Percentiles rank a stretch among this genome's conserved stretches.
These are phyloP conservation scores for Saturnispora quitensis DNA, from an alignment of 805 yeast species.

Conservation along the genomic window DNA sequence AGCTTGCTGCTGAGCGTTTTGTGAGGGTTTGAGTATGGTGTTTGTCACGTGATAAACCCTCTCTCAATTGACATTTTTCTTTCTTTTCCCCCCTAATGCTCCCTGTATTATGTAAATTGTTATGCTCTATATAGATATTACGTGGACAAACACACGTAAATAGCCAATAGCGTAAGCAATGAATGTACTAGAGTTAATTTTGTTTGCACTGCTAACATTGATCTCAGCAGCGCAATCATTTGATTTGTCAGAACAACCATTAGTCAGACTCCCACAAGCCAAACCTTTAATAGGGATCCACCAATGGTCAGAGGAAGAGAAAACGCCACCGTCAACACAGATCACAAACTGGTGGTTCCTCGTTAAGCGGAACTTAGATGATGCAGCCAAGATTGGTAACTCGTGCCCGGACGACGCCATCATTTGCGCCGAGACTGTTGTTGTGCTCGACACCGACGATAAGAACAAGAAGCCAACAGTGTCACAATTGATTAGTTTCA, in stretches of 20 bases:
- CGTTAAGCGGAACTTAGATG: slow-evolving; percentile 30
- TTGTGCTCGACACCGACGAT: slow-evolving; percentile 40
- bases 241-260: slow-evolving; percentile 25
- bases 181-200: not conserved
- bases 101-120: no score
- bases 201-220: not conserved
- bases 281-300: slow-evolving; percentile 42
- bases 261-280: slow-evolving; percentile 33
- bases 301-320: slow-evolving; percentile 29
- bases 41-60: slow-evolving; percentile 4
- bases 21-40: not conserved
- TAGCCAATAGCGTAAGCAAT: not conserved
- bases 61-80: not conserved
- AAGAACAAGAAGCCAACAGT: slow-evolving; percentile 40
- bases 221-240: slow-evolving; percentile 10
- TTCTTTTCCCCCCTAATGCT: not conserved
- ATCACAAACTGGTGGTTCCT: slow-evolving; percentile 60
- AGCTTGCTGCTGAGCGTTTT: slow-evolving; percentile 1
- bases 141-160: no score
- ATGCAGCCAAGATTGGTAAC: slow-evolving; percentile 25
- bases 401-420: slow-evolving; percentile 66
- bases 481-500: slow-evolving; percentile 24
- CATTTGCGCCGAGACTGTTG: slow-evolving; percentile 64
- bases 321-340: slow-evolving; percentile 76
- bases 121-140: no score